Conservation (phyloP, 805 yeast species). For the Grigorovia transvaalensis region DNA sequence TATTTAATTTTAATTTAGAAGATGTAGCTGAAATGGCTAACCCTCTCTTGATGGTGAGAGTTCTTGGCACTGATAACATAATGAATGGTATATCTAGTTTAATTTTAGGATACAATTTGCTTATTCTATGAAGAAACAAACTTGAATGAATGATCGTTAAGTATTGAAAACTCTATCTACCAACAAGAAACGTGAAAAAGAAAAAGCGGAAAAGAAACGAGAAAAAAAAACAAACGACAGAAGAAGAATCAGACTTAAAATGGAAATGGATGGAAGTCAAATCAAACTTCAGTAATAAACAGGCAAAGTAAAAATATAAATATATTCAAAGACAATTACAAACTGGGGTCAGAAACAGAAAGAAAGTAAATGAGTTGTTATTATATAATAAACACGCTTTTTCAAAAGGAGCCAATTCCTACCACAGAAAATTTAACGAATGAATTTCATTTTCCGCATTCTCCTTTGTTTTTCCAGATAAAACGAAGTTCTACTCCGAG, state of each 20-base stretch:
- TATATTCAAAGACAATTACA: no score
- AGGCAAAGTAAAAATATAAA: no score
- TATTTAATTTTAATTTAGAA: constrained; percentile 28
- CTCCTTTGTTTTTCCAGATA: neutral
- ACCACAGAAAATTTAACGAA: neutral
- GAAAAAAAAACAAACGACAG: no score
- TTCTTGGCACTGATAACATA: neutral
- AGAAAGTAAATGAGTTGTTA: no score
- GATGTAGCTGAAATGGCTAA: constrained; percentile 24
- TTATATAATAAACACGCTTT: neutral
- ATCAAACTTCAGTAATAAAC: no score
- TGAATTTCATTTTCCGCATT: neutral
- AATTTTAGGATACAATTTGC: no score
- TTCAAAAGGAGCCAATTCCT: neutral
- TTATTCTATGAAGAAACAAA: no score
- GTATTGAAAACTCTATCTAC: no score
- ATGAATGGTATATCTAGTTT: no score
- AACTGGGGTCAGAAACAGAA: no score
- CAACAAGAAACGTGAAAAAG: no score
- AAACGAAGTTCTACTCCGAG: neutral
- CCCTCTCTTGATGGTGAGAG: constrained; percentile 6
- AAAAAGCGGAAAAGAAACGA: no score
- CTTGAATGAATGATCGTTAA: neutral
- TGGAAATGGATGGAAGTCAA: neutral
- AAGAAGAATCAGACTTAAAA: neutral